Evolutionary conservation across 805 yeast species (phyloP).

Genomic region (Sugiyamaella americana): DNA sequence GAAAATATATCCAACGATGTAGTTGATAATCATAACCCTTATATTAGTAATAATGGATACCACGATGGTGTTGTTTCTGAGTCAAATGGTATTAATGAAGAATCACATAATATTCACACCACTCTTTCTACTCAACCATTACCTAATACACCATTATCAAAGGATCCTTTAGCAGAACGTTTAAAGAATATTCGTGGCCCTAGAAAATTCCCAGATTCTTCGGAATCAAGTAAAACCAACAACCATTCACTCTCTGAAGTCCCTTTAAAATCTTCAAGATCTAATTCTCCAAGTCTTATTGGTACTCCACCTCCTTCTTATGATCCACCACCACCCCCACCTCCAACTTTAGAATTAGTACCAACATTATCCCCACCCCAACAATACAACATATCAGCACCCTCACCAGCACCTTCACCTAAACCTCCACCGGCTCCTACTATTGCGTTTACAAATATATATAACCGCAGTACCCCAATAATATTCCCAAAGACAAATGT

Average conservation of each 20-base stretch:
- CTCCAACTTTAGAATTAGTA: neutral
- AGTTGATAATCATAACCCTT: neutral
- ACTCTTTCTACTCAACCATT: neutral
- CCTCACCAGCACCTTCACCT: constrained; percentile 4
- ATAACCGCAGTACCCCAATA: constrained; percentile 4
- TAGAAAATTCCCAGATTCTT: constrained; percentile 4
- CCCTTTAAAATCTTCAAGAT: neutral
- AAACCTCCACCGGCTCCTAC: neutral
- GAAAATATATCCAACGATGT: no score
- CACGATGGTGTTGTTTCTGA: neutral
- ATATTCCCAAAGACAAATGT: constrained; percentile 27
- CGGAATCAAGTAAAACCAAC: constrained; percentile 1
- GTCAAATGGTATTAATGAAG: neutral
- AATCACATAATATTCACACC: neutral
- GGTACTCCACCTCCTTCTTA: neutral
- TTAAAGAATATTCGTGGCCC: constrained; percentile 15
- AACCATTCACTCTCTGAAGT: neutral
- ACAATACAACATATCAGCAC: constrained; percentile 6
- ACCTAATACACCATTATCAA: neutral
- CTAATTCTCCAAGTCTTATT: neutral
- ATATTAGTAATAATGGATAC: neutral
- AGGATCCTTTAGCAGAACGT: constrained; percentile 14
- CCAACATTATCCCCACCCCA: no score
- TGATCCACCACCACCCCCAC: constrained; percentile 2
- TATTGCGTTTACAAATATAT: neutral